Base-by-base conservation (phyloP, 441 rosid genomes). In the Cnidoscolus chayamansa region DNA sequence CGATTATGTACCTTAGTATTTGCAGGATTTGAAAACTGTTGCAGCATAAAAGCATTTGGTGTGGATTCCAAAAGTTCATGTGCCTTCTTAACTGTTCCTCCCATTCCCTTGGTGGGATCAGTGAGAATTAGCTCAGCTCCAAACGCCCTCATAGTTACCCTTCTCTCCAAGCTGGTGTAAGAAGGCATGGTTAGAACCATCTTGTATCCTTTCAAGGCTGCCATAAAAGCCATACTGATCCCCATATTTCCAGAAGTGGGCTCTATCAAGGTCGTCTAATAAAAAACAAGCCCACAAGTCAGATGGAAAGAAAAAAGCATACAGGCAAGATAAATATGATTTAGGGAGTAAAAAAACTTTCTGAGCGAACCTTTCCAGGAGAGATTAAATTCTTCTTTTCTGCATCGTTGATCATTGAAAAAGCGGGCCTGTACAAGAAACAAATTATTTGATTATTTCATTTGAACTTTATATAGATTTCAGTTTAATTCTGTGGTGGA, bases 201-300 rank as follows among this genome's bases (percentile, higher is more conserved):
- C 77, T 78, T 90, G 74, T 94, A 94, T 7, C 98, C 98, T 88
- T 81, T 90, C 84, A 91, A 50, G 57, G 97, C 92, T 0, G 98
- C 96, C 12, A 94, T 88, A 64, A 94, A 94, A 8, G 98, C 96
- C 97, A 91, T 74, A 77, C 97, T 94, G 64, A 91, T 94, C 64
- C 97, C 97, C 97, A 89, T 91, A 75, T 94, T 94, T 51, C 98
- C 98, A 1, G 98, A 90, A 10, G 98, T 94, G 0, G 98, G 96
- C 85, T 94, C 98, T 67, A 94, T 89, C 85, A 94, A 79, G 37
- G 79, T 86, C 3, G 98, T 94, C 98, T 94, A 75, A 40, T 48
- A 45, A 1, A 51, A 12, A 16, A 45, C 30, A 62, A 49, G 30
- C 8, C 50, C 6, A 19, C n/a, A 72, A 55, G 16, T 81, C 58